phyloP scores from a whole-genome alignment of 371 early-diverging fungal genomes.

The Blakeslea trispora region DNA sequence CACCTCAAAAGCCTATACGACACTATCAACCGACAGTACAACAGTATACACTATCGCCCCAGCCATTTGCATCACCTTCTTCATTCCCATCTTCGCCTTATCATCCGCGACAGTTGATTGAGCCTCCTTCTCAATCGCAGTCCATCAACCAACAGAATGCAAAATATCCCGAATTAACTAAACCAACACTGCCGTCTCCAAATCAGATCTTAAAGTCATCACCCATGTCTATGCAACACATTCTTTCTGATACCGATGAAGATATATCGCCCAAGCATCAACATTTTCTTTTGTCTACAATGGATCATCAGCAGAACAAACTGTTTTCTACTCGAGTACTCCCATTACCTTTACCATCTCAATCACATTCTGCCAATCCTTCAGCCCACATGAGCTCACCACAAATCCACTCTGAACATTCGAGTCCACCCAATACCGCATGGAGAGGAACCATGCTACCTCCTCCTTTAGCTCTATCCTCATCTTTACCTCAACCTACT shows the following conservation, averaged over 20 bases:
- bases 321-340: constrained; percentile 13
- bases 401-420: too few species aligned
- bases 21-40: too few species aligned
- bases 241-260: constrained; percentile 10
- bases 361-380: too few species aligned
- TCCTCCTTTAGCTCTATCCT: too few species aligned
- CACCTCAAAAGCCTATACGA: not conserved
- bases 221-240: constrained; percentile 28
- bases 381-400: too few species aligned
- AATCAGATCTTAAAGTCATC: constrained; percentile 11
- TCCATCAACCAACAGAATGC: not conserved
- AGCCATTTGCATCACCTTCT: too few species aligned
- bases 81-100: too few species aligned
- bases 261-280: not conserved
- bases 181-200: constrained; percentile 12
- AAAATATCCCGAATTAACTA: not conserved
- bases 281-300: not conserved
- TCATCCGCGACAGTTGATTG: not conserved
- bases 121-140: not conserved
- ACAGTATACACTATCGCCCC: too few species aligned
- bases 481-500: too few species aligned
- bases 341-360: constrained; percentile 15
- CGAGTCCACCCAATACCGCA: too few species aligned
- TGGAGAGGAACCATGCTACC: too few species aligned
- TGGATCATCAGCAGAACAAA: constrained; percentile 11